Evolutionary conservation across 306 rosid genomes (phyloP).

Genomic region (Boehmeria nivea): DNA sequence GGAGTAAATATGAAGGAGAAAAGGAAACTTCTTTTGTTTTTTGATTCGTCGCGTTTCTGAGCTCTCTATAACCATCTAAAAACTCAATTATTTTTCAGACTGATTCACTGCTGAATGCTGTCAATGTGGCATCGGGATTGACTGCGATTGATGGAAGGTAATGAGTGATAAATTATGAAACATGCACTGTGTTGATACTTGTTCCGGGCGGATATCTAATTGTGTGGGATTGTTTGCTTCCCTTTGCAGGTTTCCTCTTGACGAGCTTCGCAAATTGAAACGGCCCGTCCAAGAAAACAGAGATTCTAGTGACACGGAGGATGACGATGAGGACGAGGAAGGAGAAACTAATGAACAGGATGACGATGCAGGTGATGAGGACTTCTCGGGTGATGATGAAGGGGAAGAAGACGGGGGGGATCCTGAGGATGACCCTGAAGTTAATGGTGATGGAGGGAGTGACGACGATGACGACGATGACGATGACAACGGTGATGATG

Average conservation of each 20-base stretch:
- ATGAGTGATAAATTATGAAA: background rate
- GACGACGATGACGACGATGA: constrained; percentile 37
- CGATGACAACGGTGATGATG: background rate
- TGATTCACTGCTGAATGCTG: constrained; percentile 35
- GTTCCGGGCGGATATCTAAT: background rate
- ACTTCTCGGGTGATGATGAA: constrained; percentile 58
- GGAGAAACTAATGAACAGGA: constrained; percentile 36
- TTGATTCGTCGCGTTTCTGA: background rate
- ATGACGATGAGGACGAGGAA: constrained; percentile 55
- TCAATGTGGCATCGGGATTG: constrained; percentile 27
- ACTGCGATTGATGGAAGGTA: constrained; percentile 51
- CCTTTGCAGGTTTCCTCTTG: constrained; percentile 56
- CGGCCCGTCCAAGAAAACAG: constrained; percentile 42
- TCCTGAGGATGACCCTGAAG: constrained; percentile 51
- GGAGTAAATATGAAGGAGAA: no score
- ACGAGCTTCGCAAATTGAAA: constrained; percentile 33
- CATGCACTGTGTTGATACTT: background rate
- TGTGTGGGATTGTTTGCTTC: constrained; percentile 8
- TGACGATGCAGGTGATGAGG: constrained; percentile 54
- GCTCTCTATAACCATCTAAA: constrained; percentile 12
- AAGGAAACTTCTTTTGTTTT: no score
- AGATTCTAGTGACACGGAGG: constrained; percentile 78
- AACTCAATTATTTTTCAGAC: constrained; percentile 32
- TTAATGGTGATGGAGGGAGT: constrained; percentile 52
- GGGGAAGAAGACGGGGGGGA: constrained; percentile 61